These are phyloP conservation scores for Wickerhamomyces canadensis DNA, from an alignment of 805 yeast species.

Conservation along the genomic window DNA sequence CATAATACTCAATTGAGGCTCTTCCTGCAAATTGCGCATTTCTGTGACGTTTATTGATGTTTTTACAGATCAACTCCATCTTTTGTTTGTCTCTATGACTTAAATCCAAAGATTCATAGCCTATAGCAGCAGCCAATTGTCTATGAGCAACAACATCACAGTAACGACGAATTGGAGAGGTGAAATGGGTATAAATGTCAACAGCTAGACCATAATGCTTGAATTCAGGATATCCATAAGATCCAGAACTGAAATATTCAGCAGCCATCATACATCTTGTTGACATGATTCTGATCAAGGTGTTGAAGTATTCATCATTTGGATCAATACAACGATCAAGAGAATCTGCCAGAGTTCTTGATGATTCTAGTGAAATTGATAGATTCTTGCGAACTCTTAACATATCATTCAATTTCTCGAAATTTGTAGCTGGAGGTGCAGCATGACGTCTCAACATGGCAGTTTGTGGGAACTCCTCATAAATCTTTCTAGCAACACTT, in stretches of 20 bases:
- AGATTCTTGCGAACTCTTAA: slow-evolving; percentile 72
- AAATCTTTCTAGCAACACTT: slow-evolving; percentile 89
- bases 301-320: slow-evolving; percentile 85
- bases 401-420: slow-evolving; percentile 86
- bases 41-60: slow-evolving; percentile 90
- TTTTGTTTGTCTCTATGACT: slow-evolving; percentile 83
- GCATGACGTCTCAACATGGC: slow-evolving; percentile 98
- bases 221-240: slow-evolving; percentile 84
- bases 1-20: slow-evolving; percentile 95
- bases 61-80: slow-evolving; percentile 83
- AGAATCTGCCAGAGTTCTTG: slow-evolving; percentile 90
- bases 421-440: slow-evolving; percentile 93
- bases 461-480: slow-evolving; percentile 91
- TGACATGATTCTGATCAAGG: slow-evolving; percentile 90
- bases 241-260: slow-evolving; percentile 91
- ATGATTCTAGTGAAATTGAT: slow-evolving; percentile 73
- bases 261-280: slow-evolving; percentile 99
- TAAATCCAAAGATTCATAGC: slow-evolving; percentile 77
- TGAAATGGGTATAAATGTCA: slow-evolving; percentile 96
- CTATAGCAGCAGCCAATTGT: slow-evolving; percentile 97
- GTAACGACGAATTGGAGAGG: slow-evolving; percentile 96
- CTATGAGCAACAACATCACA: slow-evolving; percentile 98
- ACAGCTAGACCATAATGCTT: slow-evolving; percentile 96
- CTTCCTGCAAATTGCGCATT: slow-evolving; percentile 99
- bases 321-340: slow-evolving; percentile 83